These are phyloP conservation scores for Austroboletus novae-zelandiae DNA, from an alignment of 1,284 basidiomycete species.

Conservation along the genomic window DNA sequence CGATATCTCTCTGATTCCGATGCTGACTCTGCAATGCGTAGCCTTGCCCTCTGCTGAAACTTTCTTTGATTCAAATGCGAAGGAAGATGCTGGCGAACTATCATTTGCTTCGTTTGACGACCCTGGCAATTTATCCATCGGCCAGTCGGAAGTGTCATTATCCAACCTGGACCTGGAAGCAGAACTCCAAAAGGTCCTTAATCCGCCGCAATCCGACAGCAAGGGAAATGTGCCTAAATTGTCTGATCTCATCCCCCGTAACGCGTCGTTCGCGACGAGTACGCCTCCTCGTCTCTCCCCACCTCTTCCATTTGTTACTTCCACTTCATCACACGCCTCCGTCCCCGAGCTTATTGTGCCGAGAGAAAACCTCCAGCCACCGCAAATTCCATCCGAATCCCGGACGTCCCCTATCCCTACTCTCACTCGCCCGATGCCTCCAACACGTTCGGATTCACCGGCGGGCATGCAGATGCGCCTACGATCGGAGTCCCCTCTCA, in stretches of 20 bases:
- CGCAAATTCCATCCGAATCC: constrained; percentile 3
- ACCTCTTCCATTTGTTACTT: constrained; percentile 17
- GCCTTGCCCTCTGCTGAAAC: constrained; percentile 17
- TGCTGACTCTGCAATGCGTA: constrained; percentile 7
- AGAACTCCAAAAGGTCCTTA: constrained; percentile 27
- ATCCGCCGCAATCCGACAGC: constrained; percentile 9
- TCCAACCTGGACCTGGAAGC: constrained; percentile 31
- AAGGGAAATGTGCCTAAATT: constrained; percentile 14
- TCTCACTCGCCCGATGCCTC: constrained; percentile 7
- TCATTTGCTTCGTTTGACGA: constrained; percentile 37
- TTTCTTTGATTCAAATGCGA: constrained; percentile 21
- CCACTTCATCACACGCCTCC: constrained; percentile 19
- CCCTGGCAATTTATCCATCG: constrained; percentile 33
- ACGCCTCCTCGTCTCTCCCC: constrained; percentile 25
- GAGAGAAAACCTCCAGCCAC: constrained; percentile 4
- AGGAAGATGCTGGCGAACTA: constrained; percentile 36
- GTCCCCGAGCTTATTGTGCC: constrained; percentile 5
- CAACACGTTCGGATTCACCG: constrained; percentile 18
- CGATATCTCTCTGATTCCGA: no score
- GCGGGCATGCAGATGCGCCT: constrained; percentile 9
- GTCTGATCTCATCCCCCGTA: constrained; percentile 23
- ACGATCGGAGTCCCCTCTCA: constrained; percentile 25
- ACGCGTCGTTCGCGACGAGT: constrained; percentile 25
- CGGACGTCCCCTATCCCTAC: constrained; percentile 1
- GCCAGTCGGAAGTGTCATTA: constrained; percentile 33